Evolutionary conservation across 257 asterid species (phyloP).

Genomic region (Voacanga thouarsii): DNA sequence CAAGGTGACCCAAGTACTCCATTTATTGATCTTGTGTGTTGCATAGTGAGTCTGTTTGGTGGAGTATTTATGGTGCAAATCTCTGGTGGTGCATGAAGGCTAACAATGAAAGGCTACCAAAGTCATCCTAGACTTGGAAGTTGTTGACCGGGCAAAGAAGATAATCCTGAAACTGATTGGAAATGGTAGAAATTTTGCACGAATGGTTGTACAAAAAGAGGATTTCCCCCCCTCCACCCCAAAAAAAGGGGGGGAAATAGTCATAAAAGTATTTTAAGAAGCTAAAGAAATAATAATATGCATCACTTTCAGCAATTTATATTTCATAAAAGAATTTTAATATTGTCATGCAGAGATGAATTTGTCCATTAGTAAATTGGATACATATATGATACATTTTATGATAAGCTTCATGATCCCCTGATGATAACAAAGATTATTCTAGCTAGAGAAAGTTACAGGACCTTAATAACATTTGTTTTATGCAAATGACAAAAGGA

Average conservation of each 20-base stretch:
- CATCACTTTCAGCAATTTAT: too few species aligned
- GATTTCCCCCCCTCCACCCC: background rate
- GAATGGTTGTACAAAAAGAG: background rate
- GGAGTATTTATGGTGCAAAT: too few species aligned
- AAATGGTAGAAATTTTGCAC: background rate
- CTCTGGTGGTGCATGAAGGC: background rate
- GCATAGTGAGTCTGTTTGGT: too few species aligned
- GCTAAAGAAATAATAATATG: too few species aligned
- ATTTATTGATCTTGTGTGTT: too few species aligned
- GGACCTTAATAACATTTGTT: background rate
- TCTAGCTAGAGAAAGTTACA: background rate
- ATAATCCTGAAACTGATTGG: background rate
- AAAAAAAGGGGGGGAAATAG: background rate
- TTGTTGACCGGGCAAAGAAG: background rate
- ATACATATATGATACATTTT: background rate
- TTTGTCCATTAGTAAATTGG: too few species aligned
- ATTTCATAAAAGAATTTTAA: background rate
- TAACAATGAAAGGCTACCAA: background rate
- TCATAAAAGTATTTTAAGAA: too few species aligned
- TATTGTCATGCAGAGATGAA: background rate
- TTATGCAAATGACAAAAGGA: too few species aligned
- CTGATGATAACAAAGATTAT: too few species aligned
- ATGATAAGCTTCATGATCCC: background rate
- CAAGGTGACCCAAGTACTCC: too few species aligned
- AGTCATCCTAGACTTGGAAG: background rate